Evolutionary conservation across 192 early-diverging fungal genomes (phyloP).

Genomic region (Backusella parvicylindrica): DNA sequence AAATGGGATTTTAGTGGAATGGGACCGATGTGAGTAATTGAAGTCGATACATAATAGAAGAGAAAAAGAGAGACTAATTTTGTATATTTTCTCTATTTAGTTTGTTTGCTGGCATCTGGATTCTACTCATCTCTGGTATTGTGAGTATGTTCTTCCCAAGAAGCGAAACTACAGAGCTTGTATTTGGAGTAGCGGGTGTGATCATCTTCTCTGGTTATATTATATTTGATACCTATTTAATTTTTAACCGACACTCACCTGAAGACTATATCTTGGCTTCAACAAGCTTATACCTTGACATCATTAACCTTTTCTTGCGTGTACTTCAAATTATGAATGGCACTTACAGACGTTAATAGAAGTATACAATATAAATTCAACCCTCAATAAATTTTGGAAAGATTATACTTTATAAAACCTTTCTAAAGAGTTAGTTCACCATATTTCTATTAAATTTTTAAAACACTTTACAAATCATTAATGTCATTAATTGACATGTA

Average conservation of each 20-base stretch:
- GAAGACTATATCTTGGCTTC: constrained; percentile 72
- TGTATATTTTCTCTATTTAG: too few relatives aligned
- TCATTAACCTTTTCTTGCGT: constrained; percentile 75
- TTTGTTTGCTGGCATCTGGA: constrained; percentile 59
- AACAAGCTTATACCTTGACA: constrained; percentile 67
- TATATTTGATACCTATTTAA: constrained; percentile 67
- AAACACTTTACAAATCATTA: too few relatives aligned
- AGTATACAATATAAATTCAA: neutral
- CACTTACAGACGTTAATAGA: neutral
- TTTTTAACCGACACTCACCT: constrained; percentile 66
- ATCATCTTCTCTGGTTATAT: constrained; percentile 80
- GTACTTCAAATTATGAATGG: constrained; percentile 58
- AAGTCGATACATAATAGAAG: too few relatives aligned
- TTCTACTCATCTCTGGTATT: constrained; percentile 58
- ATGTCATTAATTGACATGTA: too few relatives aligned
- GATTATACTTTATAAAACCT: too few relatives aligned
- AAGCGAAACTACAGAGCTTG: constrained; percentile 46
- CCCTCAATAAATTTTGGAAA: too few relatives aligned
- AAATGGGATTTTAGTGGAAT: constrained; percentile 67
- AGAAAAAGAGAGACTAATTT: neutral
- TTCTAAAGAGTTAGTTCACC: too few relatives aligned
- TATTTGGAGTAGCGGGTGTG: constrained; percentile 54
- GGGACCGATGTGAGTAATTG: constrained; percentile 43
- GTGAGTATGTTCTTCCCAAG: constrained; percentile 74
- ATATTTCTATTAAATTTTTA: too few relatives aligned